Evolutionary conservation across 75 land plant species (phyloP), one percentile per base, ranked within the genome.

Genomic region (Gnetum montanum): DNA sequence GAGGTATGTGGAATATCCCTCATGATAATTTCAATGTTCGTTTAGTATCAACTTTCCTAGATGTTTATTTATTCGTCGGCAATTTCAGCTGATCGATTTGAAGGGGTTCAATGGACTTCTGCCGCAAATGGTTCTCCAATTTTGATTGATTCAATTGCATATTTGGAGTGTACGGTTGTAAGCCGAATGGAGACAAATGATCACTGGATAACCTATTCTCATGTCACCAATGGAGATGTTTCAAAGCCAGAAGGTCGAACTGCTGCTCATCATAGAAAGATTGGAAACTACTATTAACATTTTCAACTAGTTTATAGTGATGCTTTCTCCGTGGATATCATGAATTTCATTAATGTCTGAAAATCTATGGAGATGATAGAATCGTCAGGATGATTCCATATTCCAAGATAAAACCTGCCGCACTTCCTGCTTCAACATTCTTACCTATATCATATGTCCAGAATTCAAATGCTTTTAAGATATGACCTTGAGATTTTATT

Each of bases 271-370:
- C 71, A 76, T 49, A 64, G 79, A 27, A 76, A 76, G 43, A 50
- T 72, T 29, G 79, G 79, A 15, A 72, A 76, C 56, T 76, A 76
- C 47, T 76, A 76, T 52, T 76, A 38, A 61, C 4, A n/a, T n/a
- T n/a, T n/a, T 12, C 19, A n/a, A n/a, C n/a, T n/a, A n/a, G n/a
- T n/a, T n/a, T n/a, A 40, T 40, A 40, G 43, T 40, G 13, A 11
- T n/a, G 13, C 11, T n/a, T 40, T n/a, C 43, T 11, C 43, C 43
- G n/a, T n/a, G 13, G n/a, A 11, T n/a, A 11, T n/a, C 43, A 11
- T n/a, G 43, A 11, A 11, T n/a, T n/a, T 40, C 43, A 11, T 40
- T n/a, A n/a, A n/a, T n/a, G n/a, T n/a, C n/a, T n/a, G n/a, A n/a
- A n/a, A n/a, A n/a, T n/a, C n/a, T n/a, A n/a, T n/a, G n/a, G n/a